Conservation (phyloP, 805 yeast species). For the Sugiyamaella chiloensis region DNA sequence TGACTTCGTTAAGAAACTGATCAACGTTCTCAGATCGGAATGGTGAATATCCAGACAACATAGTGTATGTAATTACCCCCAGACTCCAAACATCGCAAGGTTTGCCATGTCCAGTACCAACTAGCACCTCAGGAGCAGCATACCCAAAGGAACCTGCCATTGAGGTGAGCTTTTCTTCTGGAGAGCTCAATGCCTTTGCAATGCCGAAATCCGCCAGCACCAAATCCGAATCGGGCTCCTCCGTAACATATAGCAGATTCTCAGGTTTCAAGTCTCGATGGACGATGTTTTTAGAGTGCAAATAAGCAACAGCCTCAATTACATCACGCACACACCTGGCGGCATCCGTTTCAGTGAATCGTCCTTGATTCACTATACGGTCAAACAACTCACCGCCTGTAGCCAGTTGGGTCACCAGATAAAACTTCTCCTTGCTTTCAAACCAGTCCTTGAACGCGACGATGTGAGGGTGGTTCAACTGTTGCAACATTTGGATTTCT, state of each 20-base stretch:
- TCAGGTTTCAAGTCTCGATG: conserved; percentile 96
- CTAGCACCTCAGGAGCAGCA: conserved; percentile 92
- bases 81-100: conserved; percentile 96
- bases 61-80: conserved; percentile 88
- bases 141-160: conserved; percentile 94
- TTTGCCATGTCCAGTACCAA: conserved; percentile 83
- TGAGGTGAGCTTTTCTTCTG: conserved; percentile 59
- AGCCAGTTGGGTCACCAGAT: conserved; percentile 90
- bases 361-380: conserved; percentile 73
- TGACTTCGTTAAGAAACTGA: conserved; percentile 78
- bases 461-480: conserved; percentile 76
- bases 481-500: conserved; percentile 67
- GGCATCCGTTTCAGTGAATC: conserved; percentile 88
- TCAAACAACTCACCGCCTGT: conserved; percentile 96
- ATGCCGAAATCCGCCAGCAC: conserved; percentile 96
- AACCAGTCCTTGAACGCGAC: conserved; percentile 92
- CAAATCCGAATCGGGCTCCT: conserved; percentile 60
- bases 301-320: conserved; percentile 70
- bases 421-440: conserved; percentile 87
- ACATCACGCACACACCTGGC: conserved; percentile 69
- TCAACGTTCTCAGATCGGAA: conserved; percentile 78
- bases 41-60: conserved; percentile 90
- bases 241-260: conserved; percentile 71
- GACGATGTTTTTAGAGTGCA: conserved; percentile 75
- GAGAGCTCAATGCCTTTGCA: conserved; percentile 66